phyloP scores from a whole-genome alignment of 176 grass and related monocot species.

The Avena eriantha region DNA sequence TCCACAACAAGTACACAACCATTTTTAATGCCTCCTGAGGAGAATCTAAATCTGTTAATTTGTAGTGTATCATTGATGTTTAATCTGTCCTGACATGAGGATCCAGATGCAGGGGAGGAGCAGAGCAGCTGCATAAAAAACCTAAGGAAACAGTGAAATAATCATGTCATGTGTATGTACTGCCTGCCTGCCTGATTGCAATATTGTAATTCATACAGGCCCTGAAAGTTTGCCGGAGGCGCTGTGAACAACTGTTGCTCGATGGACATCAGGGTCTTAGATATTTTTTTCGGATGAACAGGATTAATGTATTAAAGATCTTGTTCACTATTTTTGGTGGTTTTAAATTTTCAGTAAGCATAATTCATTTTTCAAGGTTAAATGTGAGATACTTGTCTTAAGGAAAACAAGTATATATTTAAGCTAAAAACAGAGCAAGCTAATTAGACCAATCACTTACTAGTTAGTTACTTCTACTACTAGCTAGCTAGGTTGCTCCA shows the following conservation, averaged over 20 bases:
- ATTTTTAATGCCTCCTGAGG: background rate
- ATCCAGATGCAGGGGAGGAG: constrained; percentile 27
- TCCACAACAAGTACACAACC: constrained; percentile 26
- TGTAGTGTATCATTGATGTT: background rate
- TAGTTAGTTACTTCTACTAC: constrained; percentile 11
- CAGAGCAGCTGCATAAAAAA: background rate
- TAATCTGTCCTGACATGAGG: constrained; percentile 6
- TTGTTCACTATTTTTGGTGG: background rate
- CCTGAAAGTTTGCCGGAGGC: background rate
- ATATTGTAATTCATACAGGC: too few relatives aligned
- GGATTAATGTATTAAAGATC: background rate
- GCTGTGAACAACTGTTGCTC: background rate
- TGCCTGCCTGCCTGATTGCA: too few relatives aligned
- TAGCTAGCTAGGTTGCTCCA: background rate
- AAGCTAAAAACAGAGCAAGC: background rate
- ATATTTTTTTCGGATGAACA: constrained; percentile 21
- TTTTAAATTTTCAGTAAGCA: background rate
- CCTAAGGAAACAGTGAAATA: background rate
- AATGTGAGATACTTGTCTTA: too few relatives aligned
- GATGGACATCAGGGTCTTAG: background rate
- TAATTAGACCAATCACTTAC: background rate
- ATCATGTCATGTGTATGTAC: background rate
- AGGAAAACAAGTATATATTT: background rate
- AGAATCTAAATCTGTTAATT: constrained; percentile 37
- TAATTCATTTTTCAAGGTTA: background rate